Evolutionary conservation across 2,329 filamentous ascomycete genomes (phyloP), one percentile per base, ranked within the genome.

Genomic region (Delphinella strobiligena): DNA sequence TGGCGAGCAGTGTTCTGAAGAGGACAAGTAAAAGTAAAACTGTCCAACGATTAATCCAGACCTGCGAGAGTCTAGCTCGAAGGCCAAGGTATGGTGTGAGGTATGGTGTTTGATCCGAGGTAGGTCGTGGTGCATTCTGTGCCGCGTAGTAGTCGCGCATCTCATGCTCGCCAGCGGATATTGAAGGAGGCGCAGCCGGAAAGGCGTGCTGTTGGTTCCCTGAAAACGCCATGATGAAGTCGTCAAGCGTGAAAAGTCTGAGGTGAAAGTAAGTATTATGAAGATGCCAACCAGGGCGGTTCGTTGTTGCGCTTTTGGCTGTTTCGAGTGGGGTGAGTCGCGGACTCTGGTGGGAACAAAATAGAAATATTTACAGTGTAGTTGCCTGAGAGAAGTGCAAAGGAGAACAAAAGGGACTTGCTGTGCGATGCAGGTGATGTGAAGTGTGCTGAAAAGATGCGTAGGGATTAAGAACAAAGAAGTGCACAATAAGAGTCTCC

Each of bases 41-140:
- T 30, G 91, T 96, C 91, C 91, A 98, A 61, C 84, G 77, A 68
- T 98, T 96, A 66, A 98, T 79, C 87, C 89, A 95, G 61, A 93
- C 74, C 68, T 98, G 91, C 38, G 91, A 96, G 53, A 96, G 73
- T 54, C 88, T 80, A 52, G 89, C 80, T 54, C 79, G 78, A 55
- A 95, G 77, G 52, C 88, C 87, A 47, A 98, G 82, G 61, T 96
- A 96, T 46, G 91, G 89, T 47, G 87, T 95, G 55, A 82, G 72
- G 56, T 75, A 75, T 58, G 75, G 75, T 60, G 76, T 72, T 47
- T 82, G 78, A 58, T 75, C 71, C 55, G 69, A 61, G 58, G 65
- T 57, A 61, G 71, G 68, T 64, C 71, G 70, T 61, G 72, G 61
- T 66, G 58, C 61, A 55, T 67, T 67, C 59, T 71, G 67, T 48